phyloP scores from a whole-genome alignment of 805 yeast genomes.

The Yamadazyma nakazawae region DNA sequence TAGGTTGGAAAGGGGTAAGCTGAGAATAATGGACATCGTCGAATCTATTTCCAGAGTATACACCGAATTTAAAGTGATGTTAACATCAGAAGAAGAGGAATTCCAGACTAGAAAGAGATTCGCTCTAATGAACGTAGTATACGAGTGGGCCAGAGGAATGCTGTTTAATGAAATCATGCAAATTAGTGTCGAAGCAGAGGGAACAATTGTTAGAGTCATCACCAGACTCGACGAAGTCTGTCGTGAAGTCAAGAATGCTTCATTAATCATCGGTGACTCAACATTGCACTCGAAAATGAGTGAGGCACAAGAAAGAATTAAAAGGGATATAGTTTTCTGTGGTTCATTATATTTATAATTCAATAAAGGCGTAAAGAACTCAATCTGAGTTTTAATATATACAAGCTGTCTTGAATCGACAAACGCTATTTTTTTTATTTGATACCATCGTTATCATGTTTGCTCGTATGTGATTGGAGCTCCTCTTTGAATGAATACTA shows the following conservation, averaged over 20 bases:
- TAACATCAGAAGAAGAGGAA: slow-evolving; percentile 81
- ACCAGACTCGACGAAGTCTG: slow-evolving; percentile 93
- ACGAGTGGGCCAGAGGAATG: slow-evolving; percentile 96
- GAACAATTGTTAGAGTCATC: slow-evolving; percentile 93
- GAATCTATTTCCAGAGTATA: slow-evolving; percentile 58
- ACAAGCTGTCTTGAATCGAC: neutral
- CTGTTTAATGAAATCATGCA: slow-evolving; percentile 89
- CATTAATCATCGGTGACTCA: slow-evolving; percentile 91
- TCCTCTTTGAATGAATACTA: neutral
- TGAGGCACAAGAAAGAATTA: slow-evolving; percentile 89
- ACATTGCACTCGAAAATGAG: slow-evolving; percentile 85
- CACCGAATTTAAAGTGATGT: slow-evolving; percentile 62
- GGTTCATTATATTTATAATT: slow-evolving; percentile 80
- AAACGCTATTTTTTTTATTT: neutral
- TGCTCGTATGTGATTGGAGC: no score
- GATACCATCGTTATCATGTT: no score
- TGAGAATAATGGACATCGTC: slow-evolving; percentile 68
- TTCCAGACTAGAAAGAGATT: slow-evolving; percentile 82
- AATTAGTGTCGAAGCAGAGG: slow-evolving; percentile 87
- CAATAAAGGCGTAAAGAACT: neutral
- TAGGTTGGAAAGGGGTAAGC: slow-evolving; percentile 66
- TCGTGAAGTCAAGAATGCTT: slow-evolving; percentile 90
- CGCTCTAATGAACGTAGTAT: slow-evolving; percentile 88
- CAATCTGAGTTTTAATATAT: neutral
- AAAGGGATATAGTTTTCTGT: slow-evolving; percentile 95